Base-by-base conservation (phyloP, 116 monocot genomes). In the Phalaenopsis hybrid region DNA sequence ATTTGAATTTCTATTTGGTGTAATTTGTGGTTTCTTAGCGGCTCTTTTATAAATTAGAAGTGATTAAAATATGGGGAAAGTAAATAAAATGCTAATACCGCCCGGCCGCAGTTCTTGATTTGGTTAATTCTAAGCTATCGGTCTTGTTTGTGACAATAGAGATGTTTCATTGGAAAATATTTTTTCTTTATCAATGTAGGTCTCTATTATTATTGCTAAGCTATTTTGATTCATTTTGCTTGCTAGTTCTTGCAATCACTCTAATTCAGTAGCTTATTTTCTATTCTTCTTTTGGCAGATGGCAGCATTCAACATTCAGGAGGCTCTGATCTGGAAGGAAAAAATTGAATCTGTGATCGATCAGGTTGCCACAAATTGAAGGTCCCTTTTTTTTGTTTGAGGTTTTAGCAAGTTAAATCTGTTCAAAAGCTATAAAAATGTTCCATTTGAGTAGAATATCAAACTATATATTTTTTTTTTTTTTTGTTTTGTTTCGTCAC, bases 301-400 rank as follows among this genome's bases (percentile, higher is more conserved):
- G 91, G 97, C 93, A 80, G 92, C 90, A 76, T 90, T 91, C 61
- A 89, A 91, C 80, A 97, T 97, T 18, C 91, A 97, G 81, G 97
- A 97, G 17, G 86, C 90, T 83, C 68, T 91, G 68, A 81, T 81
- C 0, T 97, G 97, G 97, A 97, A 90, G 83, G 90, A 91, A 81
- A 93, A 93, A 80, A 91, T 97, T 80, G 91, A 97, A 88, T 85
- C 87, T 83, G 93, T 93, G 28, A 97, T 97, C 83, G 94, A 94
- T 89, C 92, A 93, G 93, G 97, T 97, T 77, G 41, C 41, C 41
- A 41, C 41, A 41, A 2, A 41, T 41, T 41, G 41, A 41, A 41
- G 41, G 41, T 41, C 41, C 41, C 52, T 25, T 25, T 52, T 3
- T 77, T 50, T 28, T 77, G 37, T 41, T 16, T 34, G 0, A 41